Conservation (phyloP, 306 rosid species). For the Rosa persica region DNA sequence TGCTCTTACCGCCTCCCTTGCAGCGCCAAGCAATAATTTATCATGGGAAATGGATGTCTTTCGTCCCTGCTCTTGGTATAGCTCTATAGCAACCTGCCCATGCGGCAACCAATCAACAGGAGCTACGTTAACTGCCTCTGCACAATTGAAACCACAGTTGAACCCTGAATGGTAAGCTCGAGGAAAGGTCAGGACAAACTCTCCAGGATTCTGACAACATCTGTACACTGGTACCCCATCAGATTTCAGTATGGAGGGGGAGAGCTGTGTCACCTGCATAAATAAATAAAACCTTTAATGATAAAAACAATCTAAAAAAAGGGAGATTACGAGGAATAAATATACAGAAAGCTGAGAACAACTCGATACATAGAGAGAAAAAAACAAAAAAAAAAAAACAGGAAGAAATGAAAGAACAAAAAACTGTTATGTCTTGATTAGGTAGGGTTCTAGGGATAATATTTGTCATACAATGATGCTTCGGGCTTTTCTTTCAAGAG, state of each 20-base stretch:
- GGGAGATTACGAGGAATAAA: not conserved
- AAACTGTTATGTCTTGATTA: not conserved
- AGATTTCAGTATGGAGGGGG: slow-evolving; percentile 84
- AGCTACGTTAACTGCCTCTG: slow-evolving; percentile 99
- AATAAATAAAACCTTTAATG: slow-evolving; percentile 8
- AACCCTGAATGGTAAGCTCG: slow-evolving; percentile 98
- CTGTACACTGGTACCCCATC: slow-evolving; percentile 97
- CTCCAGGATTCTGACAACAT: slow-evolving; percentile 94
- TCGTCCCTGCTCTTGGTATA: slow-evolving; percentile 80
- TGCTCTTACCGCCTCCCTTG: slow-evolving; percentile 97
- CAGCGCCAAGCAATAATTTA: slow-evolving; percentile 93
- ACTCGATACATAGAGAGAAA: not conserved
- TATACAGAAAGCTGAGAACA: not conserved
- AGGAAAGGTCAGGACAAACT: slow-evolving; percentile 96
- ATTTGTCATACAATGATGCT: not conserved
- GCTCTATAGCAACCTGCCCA: slow-evolving; percentile 87
- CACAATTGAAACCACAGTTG: slow-evolving; percentile 98
- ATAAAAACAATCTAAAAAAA: not conserved
- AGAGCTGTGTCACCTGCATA: slow-evolving; percentile 93
- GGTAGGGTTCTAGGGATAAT: not conserved
- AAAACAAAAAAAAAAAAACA: too few relatives aligned
- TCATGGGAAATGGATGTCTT: slow-evolving; percentile 98
- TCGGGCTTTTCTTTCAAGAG: not conserved
- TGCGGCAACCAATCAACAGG: slow-evolving; percentile 99
- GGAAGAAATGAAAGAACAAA: too few relatives aligned